A percentile compares a stretch with the other conserved stretches of the same genome.
Evolutionary conservation across 768 basidiomycete genomes (phyloP).

Genomic region (Naganishia vishniacii): DNA sequence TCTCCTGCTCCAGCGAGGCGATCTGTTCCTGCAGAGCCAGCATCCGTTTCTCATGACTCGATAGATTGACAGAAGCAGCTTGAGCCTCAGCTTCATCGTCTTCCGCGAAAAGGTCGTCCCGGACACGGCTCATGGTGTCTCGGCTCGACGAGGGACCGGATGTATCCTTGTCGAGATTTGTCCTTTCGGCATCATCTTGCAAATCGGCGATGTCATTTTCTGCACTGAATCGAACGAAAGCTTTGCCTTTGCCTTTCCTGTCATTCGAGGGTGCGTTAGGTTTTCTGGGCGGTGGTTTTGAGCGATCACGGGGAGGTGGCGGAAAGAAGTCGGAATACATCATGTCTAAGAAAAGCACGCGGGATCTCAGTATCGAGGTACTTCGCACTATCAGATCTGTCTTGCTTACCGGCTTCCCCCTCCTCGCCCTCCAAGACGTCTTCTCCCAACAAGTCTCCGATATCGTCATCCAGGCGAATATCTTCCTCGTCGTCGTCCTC

Average conservation of each 20-base stretch:
- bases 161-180: constrained; percentile 36
- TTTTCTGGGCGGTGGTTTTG: constrained; percentile 7
- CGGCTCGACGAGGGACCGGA: constrained; percentile 35
- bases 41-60: constrained; percentile 75
- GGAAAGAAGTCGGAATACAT: constrained; percentile 50
- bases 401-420: constrained; percentile 16
- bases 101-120: constrained; percentile 67
- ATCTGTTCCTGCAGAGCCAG: constrained; percentile 72
- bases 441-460: constrained; percentile 26
- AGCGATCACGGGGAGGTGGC: constrained; percentile 30
- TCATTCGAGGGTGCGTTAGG: constrained; percentile 3
- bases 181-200: constrained; percentile 31
- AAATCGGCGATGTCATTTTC: constrained; percentile 25
- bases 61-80: constrained; percentile 54
- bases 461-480: constrained; percentile 36
- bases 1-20: constrained; percentile 71
- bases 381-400: neutral
- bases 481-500: constrained; percentile 43
- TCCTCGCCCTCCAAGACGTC: constrained; percentile 23
- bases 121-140: constrained; percentile 63
- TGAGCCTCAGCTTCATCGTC: constrained; percentile 48
- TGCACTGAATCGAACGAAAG: constrained; percentile 3
- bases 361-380: neutral
- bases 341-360: constrained; percentile 33
- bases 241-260: constrained; percentile 33